phyloP scores from a whole-genome alignment of 768 basidiomycete genomes.

The Tylopilus felleus region DNA sequence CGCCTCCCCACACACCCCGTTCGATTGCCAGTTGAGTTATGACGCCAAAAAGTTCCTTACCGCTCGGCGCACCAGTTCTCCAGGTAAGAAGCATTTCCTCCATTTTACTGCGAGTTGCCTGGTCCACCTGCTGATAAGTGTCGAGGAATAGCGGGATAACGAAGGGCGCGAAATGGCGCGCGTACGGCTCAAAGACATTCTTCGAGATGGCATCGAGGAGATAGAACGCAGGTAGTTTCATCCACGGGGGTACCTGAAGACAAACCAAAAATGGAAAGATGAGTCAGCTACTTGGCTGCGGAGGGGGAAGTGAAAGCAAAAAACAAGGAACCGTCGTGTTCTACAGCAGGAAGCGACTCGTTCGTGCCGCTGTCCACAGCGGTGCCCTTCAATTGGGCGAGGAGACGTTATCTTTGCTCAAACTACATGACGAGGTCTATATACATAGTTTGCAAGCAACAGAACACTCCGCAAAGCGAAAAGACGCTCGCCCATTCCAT shows the following conservation, averaged over 20 bases:
- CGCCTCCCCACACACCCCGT: conserved; percentile 73
- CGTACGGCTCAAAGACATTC: conserved; percentile 92
- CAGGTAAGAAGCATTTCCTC: conserved; percentile 97
- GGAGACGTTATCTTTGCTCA: conserved; percentile 41
- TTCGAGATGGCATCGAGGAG: conserved; percentile 96
- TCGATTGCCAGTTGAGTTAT: conserved; percentile 82
- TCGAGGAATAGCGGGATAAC: conserved; percentile 84
- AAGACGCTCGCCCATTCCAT: conserved; percentile 24
- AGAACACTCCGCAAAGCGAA: conserved; percentile 20
- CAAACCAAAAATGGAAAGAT: conserved; percentile 38
- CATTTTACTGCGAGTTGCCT: conserved; percentile 86
- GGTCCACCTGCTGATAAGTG: conserved; percentile 85
- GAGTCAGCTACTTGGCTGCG: conserved; percentile 57
- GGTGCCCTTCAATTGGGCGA: conserved; percentile 31
- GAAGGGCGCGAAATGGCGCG: conserved; percentile 75
- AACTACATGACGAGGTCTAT: conserved; percentile 41
- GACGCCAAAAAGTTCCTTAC: conserved; percentile 81
- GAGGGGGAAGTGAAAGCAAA: conserved; percentile 30
- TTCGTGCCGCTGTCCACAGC: conserved; percentile 34
- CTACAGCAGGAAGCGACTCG: conserved; percentile 24
- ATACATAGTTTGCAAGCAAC: conserved; percentile 41
- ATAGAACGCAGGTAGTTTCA: conserved; percentile 93
- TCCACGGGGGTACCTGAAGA: conserved; percentile 77
- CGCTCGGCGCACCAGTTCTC: conserved; percentile 79
- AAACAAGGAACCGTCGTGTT: conserved; percentile 26